Evolutionary conservation across 441 rosid genomes (phyloP).

Genomic region (Euphorbia corollata): DNA sequence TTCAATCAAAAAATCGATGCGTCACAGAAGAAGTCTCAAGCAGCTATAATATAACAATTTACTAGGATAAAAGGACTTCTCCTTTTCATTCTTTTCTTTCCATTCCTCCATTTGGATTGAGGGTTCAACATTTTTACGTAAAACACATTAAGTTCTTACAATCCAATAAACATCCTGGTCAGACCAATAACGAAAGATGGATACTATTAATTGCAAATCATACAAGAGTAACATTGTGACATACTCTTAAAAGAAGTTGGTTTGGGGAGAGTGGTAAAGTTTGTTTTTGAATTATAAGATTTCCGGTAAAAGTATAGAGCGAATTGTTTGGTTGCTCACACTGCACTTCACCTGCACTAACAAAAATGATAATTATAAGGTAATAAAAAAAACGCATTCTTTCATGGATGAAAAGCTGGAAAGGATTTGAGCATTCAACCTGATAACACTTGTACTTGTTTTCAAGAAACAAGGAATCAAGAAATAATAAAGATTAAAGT

Average conservation of each 20-base stretch:
- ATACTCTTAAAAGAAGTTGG: conserved; percentile 89
- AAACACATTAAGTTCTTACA: conserved; percentile 13
- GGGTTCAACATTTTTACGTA: background rate
- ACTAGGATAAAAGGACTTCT: no score
- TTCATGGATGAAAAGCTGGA: conserved; percentile 2
- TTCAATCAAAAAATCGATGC: conserved; percentile 13
- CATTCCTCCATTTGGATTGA: background rate
- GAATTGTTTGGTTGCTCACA: conserved; percentile 99
- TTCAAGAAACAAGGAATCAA: conserved; percentile 1
- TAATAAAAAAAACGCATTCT: conserved; percentile 2
- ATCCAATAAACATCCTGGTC: conserved; percentile 13
- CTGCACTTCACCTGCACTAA: conserved; percentile 83
- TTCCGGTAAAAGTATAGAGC: conserved; percentile 93
- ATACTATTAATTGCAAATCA: conserved; percentile 19
- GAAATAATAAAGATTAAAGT: background rate
- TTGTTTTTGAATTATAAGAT: conserved; percentile 80
- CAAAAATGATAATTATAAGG: conserved; percentile 23
- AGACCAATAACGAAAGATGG: conserved; percentile 16
- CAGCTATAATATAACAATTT: conserved; percentile 4
- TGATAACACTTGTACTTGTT: conserved; percentile 3
- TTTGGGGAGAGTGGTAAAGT: conserved; percentile 88
- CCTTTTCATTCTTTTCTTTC: background rate
- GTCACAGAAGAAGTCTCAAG: conserved; percentile 5
- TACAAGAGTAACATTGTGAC: conserved; percentile 22
- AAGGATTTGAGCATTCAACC: conserved; percentile 2